Evolutionary conservation across 805 yeast species (phyloP).

Genomic region (Metschnikowia proteae): DNA sequence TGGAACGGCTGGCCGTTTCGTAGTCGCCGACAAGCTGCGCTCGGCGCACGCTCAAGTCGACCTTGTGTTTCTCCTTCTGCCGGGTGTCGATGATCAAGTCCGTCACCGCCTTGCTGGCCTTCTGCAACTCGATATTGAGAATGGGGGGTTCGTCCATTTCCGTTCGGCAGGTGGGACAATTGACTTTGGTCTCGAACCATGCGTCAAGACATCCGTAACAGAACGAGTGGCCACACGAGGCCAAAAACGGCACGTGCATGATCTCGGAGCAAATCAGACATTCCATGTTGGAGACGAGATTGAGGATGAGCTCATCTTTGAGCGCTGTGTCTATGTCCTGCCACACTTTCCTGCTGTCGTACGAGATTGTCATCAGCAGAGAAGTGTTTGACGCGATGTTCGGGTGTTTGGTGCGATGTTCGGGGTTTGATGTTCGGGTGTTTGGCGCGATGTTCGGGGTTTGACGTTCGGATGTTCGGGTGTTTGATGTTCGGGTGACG

Average conservation of each 20-base stretch:
- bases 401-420: too few species aligned
- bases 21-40: slow-evolving; percentile 31
- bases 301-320: slow-evolving; percentile 20
- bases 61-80: slow-evolving; percentile 23
- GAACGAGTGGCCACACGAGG: slow-evolving; percentile 70
- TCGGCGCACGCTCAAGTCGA: slow-evolving; percentile 23
- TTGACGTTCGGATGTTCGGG: not conserved
- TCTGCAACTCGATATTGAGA: slow-evolving; percentile 50
- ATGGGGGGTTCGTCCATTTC: slow-evolving; percentile 48
- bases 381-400: not conserved
- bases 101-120: slow-evolving; percentile 34
- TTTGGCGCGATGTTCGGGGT: too few species aligned
- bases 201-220: slow-evolving; percentile 61
- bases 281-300: slow-evolving; percentile 31
- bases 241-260: slow-evolving; percentile 61
- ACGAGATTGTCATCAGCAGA: slow-evolving; percentile 11
- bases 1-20: slow-evolving; percentile 36
- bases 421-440: too few species aligned
- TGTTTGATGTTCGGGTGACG: too few species aligned
- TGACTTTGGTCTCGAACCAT: slow-evolving; percentile 56
- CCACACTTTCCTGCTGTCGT: slow-evolving; percentile 17
- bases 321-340: slow-evolving; percentile 16
- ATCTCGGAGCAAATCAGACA: slow-evolving; percentile 70
- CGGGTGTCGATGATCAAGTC: slow-evolving; percentile 38
- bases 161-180: slow-evolving; percentile 69